These are phyloP conservation scores for Candida quercuum DNA, from an alignment of 805 yeast species.

Conservation along the genomic window DNA sequence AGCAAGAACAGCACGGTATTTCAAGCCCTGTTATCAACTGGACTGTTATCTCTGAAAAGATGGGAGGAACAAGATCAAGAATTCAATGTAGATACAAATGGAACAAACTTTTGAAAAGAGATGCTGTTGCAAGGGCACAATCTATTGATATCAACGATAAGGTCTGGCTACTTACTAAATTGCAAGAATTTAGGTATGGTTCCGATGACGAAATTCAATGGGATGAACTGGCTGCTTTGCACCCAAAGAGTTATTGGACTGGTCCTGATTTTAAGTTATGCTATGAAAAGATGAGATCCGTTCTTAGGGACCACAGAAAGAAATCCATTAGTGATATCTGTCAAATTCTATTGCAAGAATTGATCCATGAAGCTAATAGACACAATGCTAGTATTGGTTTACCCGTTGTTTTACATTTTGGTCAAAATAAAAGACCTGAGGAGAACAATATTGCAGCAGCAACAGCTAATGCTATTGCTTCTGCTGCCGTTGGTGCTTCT, in stretches of 20 bases:
- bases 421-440: conserved; percentile 1
- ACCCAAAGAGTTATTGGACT: conserved; percentile 44
- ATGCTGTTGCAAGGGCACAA: conserved; percentile 39
- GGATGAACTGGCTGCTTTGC: conserved; percentile 46
- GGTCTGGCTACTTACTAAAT: conserved; percentile 41
- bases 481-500: conserved; percentile 15
- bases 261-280: conserved; percentile 57
- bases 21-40: conserved; percentile 61
- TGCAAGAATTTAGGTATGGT: conserved; percentile 38
- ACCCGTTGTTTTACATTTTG: conserved; percentile 18
- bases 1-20: conserved; percentile 21
- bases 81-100: conserved; percentile 96
- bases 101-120: conserved; percentile 72
- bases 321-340: conserved; percentile 32
- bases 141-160: conserved; percentile 42
- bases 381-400: conserved; percentile 13
- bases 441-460: conserved; percentile 3
- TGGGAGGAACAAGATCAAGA: conserved; percentile 85
- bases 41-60: conserved; percentile 84
- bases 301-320: conserved; percentile 42
- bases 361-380: conserved; percentile 14
- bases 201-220: conserved; percentile 44
- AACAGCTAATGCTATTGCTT: conserved; percentile 11
- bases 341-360: conserved; percentile 20
- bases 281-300: conserved; percentile 53